phyloP scores from a whole-genome alignment of 2,329 filamentous ascomycete genomes.

The Didymella arachidicola region DNA sequence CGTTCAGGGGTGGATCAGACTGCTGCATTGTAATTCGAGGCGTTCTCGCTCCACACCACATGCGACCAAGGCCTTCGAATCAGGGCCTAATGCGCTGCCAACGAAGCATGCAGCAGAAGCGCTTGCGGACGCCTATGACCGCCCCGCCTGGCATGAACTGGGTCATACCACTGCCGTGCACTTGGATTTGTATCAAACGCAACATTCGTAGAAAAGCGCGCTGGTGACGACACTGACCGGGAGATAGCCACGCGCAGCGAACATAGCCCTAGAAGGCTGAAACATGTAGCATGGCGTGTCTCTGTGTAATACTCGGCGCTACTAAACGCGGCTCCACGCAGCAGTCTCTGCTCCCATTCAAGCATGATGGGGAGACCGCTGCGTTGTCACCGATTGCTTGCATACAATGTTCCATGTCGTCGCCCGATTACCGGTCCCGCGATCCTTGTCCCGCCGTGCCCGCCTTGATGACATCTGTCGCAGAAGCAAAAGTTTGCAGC shows the following conservation, averaged over 20 bases:
- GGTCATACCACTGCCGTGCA: conserved; percentile 39
- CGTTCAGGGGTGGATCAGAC: conserved; percentile 32
- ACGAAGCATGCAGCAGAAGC: conserved; percentile 47
- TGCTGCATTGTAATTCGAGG: conserved; percentile 39
- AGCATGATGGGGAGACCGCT: conserved; percentile 15
- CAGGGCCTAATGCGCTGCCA: conserved; percentile 46
- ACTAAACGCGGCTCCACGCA: conserved; percentile 24
- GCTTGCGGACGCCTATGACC: conserved; percentile 43
- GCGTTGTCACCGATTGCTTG: conserved; percentile 39
- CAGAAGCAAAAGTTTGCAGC: conserved; percentile 31
- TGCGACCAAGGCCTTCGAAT: conserved; percentile 34
- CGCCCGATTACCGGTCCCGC: conserved; percentile 32
- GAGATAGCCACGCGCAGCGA: conserved; percentile 4
- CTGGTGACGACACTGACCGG: conserved; percentile 35
- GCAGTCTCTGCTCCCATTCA: conserved; percentile 14
- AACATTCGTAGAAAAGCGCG: conserved; percentile 20
- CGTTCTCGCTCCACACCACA: conserved; percentile 34
- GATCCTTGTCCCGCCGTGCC: conserved; percentile 25
- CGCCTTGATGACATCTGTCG: conserved; percentile 18
- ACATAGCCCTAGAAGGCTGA: conserved; percentile 24
- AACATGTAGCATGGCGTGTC: conserved; percentile 28
- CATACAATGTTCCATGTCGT: conserved; percentile 36
- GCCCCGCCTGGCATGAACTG: conserved; percentile 16
- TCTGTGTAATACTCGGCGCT: conserved; percentile 19
- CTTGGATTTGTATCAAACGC: conserved; percentile 35